phyloP scores from a whole-genome alignment of 305 asterid species.

The Ruellia speciosa region DNA sequence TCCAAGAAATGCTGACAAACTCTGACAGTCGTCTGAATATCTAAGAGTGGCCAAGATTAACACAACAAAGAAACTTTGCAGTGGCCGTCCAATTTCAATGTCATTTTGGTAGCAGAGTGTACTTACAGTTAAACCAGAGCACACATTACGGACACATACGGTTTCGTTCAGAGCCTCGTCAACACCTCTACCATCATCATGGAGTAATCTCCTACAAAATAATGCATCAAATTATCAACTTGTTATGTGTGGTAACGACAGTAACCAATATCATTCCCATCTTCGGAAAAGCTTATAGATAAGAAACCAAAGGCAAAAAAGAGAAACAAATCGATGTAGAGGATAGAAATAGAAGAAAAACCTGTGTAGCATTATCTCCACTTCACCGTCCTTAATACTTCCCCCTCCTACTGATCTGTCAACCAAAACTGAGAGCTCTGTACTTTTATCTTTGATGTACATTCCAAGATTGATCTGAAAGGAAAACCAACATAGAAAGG shows the following conservation, averaged over 20 bases:
- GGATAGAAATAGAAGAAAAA: constrained; percentile 15
- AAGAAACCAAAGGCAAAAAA: too few relatives aligned
- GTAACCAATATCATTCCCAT: too few relatives aligned
- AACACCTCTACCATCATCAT: constrained; percentile 88
- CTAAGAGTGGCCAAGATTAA: not conserved
- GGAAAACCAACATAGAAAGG: not conserved
- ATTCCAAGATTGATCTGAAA: constrained; percentile 89
- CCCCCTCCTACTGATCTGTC: constrained; percentile 96
- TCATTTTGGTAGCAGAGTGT: not conserved
- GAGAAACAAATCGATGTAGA: not conserved
- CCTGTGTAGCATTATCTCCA: constrained; percentile 97
- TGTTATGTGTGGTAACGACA: too few relatives aligned
- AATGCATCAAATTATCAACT: not conserved
- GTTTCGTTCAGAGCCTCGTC: constrained; percentile 85
- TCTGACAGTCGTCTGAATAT: too few relatives aligned
- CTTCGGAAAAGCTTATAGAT: not conserved
- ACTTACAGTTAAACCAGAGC: constrained; percentile 82
- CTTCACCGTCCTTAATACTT: constrained; percentile 73
- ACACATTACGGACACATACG: constrained; percentile 44
- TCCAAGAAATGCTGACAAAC: too few relatives aligned
- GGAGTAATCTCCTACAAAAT: constrained; percentile 72
- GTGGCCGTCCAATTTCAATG: not conserved
- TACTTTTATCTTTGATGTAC: constrained; percentile 61
- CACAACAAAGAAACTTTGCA: not conserved
- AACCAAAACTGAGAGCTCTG: constrained; percentile 82